Evolutionary conservation across 495 filamentous ascomycete species (phyloP).

Genomic region (Apiosordaria backusii): DNA sequence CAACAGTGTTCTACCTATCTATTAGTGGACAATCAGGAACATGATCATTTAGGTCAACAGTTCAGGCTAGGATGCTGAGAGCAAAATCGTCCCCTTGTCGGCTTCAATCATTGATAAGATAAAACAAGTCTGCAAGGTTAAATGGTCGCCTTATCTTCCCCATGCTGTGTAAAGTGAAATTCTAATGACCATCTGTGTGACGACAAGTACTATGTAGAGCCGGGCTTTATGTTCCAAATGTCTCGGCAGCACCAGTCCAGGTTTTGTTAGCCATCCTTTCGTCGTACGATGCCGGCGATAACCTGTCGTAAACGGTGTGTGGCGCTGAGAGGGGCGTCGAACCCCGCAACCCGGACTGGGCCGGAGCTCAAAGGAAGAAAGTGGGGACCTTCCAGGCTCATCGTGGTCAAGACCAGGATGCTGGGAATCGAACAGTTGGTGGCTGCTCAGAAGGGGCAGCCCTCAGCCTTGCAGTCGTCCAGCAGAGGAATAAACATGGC

Average conservation of each 20-base stretch:
- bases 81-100: background rate
- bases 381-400: background rate
- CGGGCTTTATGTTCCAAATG: background rate
- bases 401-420: background rate
- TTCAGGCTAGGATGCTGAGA: background rate
- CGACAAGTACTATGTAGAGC: background rate
- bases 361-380: background rate
- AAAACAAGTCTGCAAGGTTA: background rate
- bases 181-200: background rate
- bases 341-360: background rate
- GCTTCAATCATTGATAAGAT: background rate
- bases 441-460: too few relatives aligned
- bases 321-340: background rate
- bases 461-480: background rate
- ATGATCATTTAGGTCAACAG: too few relatives aligned
- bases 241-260: background rate
- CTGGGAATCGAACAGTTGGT: background rate
- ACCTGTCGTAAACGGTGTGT: background rate
- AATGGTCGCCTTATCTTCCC: background rate
- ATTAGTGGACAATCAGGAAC: too few relatives aligned
- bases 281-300: constrained; percentile 6
- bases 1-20: too few relatives aligned
- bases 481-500: background rate
- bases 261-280: background rate
- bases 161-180: background rate